phyloP scores from a whole-genome alignment of 108 stramenopile genomes.

The Cyclotella sp. region DNA sequence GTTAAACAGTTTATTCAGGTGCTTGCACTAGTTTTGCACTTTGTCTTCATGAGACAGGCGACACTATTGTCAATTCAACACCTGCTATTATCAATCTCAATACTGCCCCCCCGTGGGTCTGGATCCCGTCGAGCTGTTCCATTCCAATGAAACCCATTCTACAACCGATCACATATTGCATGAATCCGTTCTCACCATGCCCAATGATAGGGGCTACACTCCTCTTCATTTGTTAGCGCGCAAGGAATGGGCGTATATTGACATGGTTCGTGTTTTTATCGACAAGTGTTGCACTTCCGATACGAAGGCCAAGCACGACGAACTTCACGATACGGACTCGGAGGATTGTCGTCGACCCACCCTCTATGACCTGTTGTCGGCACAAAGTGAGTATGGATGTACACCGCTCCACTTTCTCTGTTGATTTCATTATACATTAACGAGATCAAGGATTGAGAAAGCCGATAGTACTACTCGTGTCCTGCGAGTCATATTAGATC shows the following conservation, averaged over 20 bases:
- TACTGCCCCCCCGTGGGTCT: conserved; percentile 31
- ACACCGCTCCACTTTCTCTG: conserved; percentile 35
- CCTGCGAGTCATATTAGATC: conserved; percentile 16
- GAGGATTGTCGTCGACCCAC: conserved; percentile 15
- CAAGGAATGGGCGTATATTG: conserved; percentile 36
- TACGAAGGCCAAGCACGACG: not conserved
- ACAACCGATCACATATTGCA: conserved; percentile 15
- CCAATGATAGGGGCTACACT: conserved; percentile 37
- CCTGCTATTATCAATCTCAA: conserved; percentile 9
- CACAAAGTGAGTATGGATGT: conserved; percentile 36
- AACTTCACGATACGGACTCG: too few species aligned
- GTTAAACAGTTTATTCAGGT: too few species aligned
- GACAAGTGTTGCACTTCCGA: conserved; percentile 15
- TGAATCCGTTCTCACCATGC: conserved; percentile 38
- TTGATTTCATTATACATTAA: not conserved
- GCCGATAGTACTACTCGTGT: conserved; percentile 3
- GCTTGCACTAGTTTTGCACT: too few species aligned
- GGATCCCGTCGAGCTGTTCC: conserved; percentile 13
- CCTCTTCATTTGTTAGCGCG: conserved; percentile 30
- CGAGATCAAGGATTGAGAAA: conserved; percentile 5
- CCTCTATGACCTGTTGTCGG: conserved; percentile 21
- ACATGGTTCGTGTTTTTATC: conserved; percentile 23
- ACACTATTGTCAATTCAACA: too few species aligned
- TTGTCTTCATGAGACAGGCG: too few species aligned
- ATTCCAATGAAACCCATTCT: not conserved